These are phyloP conservation scores for Peronospora farinosa DNA, from an alignment of 352 stramenopile species.

Conservation along the genomic window DNA sequence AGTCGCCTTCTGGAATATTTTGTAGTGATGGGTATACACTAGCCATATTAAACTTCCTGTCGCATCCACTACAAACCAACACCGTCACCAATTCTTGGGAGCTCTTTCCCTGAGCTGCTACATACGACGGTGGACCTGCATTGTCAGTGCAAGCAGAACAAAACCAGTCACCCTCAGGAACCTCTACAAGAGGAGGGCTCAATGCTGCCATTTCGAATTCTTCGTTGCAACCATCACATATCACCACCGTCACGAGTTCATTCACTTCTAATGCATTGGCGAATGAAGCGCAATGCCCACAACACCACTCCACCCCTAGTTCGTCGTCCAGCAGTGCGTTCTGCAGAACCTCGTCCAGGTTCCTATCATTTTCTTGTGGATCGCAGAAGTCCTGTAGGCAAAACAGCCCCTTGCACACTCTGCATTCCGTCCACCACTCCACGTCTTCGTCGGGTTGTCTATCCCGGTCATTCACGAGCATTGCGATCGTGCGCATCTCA, in stretches of 20 bases:
- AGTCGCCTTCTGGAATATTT: conserved; percentile 36
- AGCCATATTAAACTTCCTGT: conserved; percentile 52
- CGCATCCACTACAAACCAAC: conserved; percentile 66
- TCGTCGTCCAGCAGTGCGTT: conserved; percentile 30
- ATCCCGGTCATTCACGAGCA: conserved; percentile 25
- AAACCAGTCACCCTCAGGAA: conserved; percentile 43
- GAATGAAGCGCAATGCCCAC: conserved; percentile 20
- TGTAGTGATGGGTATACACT: conserved; percentile 36
- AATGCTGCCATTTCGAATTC: conserved; percentile 57
- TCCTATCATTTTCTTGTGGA: conserved; percentile 20
- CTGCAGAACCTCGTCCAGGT: conserved; percentile 24
- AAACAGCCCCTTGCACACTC: conserved; percentile 28
- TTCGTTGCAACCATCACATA: conserved; percentile 66
- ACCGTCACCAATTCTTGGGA: conserved; percentile 27
- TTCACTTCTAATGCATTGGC: conserved; percentile 1
- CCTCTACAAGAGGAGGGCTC: conserved; percentile 36
- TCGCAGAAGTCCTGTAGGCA: conserved; percentile 44
- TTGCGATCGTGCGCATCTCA: conserved; percentile 34
- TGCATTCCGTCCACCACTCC: conserved; percentile 30
- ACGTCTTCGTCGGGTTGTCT: conserved; percentile 13
- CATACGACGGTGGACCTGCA: neutral
- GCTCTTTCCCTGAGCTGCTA: neutral
- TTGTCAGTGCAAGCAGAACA: conserved; percentile 16
- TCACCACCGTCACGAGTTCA: conserved; percentile 31
- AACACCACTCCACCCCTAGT: conserved; percentile 30